Base-by-base conservation (phyloP, 1,284 basidiomycete genomes). In the Xerocomus cyaneibrunnescens region DNA sequence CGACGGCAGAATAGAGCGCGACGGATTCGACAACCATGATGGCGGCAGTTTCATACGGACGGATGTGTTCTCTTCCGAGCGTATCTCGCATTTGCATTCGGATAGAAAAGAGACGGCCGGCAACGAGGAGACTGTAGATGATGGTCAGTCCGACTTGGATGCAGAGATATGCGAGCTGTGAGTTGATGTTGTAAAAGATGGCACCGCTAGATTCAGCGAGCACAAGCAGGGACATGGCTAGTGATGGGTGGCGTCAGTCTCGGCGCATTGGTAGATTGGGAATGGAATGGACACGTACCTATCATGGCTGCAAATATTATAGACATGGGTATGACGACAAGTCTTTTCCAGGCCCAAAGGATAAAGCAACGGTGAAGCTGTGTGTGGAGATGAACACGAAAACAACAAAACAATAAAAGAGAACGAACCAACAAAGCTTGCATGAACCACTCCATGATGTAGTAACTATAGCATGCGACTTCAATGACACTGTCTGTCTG, bases 11-110 rank as follows among this genome's bases (percentile, higher is more conserved):
- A 35, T 61, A 67, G 17, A 55, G 43, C 0, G 53, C 54, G 2
- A 62, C 62, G 6, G 63, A 66, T 37, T 71, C 69, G 46, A 69
- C 46, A 3, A 66, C 46, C 65, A 67, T 62, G n/a, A 27, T 41
- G 3, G 49, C 27, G 1, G 59, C 40, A 0, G 38, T 43, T 14
- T 57, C 48, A 39, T 69, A 73, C 8, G 42, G 50, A 21, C 45
- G 53, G 16, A 59, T 7, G 28, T 69, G 54, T 34, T 64, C 62
- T 2, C 16, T 23, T 6, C 52, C 62, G 7, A 72, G 51, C 7
- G 42, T 34, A 1, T 32, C 30, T n/a, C 27, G 40, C 39, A 67
- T 57, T 39, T 47, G 51, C n/a, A 28, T 50, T 34, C 67, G 59
- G 25, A 59, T 21, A 1, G 32, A 10, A 36, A 62, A 45, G 7